Percentiles rank a stretch among this genome's conserved stretches.
Evolutionary conservation across 2,329 filamentous ascomycete genomes (phyloP).

Genomic region (Raffaelea ambrosiae): DNA sequence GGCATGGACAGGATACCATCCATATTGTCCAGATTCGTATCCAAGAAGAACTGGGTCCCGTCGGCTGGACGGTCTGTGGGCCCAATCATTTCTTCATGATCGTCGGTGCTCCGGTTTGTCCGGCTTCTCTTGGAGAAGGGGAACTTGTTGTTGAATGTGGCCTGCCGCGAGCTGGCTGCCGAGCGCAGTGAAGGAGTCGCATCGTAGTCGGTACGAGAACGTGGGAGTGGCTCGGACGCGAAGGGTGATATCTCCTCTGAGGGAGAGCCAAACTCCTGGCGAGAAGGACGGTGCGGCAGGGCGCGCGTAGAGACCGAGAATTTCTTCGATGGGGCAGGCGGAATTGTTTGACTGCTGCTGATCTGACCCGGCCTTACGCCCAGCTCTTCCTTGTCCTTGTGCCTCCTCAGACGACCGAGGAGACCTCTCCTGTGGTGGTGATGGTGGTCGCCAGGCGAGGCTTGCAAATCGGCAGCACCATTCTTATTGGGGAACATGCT

Average conservation of each 20-base stretch:
- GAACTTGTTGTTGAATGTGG: conserved; percentile 54
- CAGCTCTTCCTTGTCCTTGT: conserved; percentile 43
- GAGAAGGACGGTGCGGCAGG: conserved; percentile 41
- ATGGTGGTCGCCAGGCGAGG: conserved; percentile 44
- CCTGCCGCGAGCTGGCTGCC: conserved; percentile 26
- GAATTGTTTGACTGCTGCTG: conserved; percentile 1
- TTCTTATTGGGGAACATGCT: conserved; percentile 26
- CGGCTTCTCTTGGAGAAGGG: conserved; percentile 52
- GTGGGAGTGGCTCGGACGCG: conserved; percentile 16
- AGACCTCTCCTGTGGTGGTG: conserved; percentile 34
- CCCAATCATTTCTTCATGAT: conserved; percentile 49
- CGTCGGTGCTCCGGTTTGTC: conserved; percentile 37
- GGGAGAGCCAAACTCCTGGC: conserved; percentile 31
- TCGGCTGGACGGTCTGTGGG: conserved; percentile 45
- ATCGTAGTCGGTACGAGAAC: conserved; percentile 23
- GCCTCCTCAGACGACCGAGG: conserved; percentile 42
- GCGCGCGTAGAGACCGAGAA: conserved; percentile 45
- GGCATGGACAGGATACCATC: conserved; percentile 75
- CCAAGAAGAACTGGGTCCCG: conserved; percentile 63
- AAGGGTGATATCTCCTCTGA: conserved; percentile 18
- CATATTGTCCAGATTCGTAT: conserved; percentile 86
- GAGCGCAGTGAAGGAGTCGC: conserved; percentile 7
- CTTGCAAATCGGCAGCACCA: conserved; percentile 43
- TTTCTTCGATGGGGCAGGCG: conserved; percentile 32
- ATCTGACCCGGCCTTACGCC: conserved; percentile 10